Conservation (phyloP, 345 rosid genomes). For the Pistacia vera region DNA sequence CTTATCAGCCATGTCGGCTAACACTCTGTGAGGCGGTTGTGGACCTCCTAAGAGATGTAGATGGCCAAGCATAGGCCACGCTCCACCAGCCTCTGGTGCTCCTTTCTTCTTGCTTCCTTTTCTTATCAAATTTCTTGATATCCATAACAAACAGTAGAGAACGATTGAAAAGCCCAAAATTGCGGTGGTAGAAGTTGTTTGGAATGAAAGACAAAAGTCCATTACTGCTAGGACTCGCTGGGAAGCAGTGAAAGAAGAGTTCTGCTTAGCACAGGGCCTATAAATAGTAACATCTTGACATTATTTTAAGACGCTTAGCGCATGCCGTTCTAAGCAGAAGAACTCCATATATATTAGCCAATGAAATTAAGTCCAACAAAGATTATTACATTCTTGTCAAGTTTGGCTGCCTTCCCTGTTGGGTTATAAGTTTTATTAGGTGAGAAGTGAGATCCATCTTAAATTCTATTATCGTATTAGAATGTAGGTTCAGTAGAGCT, state of each 20-base stretch:
- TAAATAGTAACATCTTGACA: not conserved
- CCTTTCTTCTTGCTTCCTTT: not conserved
- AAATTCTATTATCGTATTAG: too few species aligned
- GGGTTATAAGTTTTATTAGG: too few species aligned
- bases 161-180: not conserved
- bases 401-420: too few species aligned
- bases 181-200: not conserved
- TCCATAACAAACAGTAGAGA: not conserved
- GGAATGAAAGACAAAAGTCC: not conserved
- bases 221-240: not conserved
- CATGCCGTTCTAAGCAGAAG: too few species aligned
- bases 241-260: too few species aligned
- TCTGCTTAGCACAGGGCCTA: too few species aligned
- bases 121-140: not conserved
- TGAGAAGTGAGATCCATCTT: too few species aligned
- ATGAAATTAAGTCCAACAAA: too few species aligned
- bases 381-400: too few species aligned
- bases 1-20: slow-evolving; percentile 33
- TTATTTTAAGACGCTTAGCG: not conserved
- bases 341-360: too few species aligned
- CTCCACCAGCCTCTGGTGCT: slow-evolving; percentile 26
- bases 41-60: slow-evolving; percentile 40
- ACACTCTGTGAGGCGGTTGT: slow-evolving; percentile 26
- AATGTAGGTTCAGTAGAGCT: too few species aligned
- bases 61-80: slow-evolving; percentile 47